Evolutionary conservation across 148 eudicot species (phyloP), one percentile per base, ranked within the genome.

Genomic region (Chenopodium berlandieri): DNA sequence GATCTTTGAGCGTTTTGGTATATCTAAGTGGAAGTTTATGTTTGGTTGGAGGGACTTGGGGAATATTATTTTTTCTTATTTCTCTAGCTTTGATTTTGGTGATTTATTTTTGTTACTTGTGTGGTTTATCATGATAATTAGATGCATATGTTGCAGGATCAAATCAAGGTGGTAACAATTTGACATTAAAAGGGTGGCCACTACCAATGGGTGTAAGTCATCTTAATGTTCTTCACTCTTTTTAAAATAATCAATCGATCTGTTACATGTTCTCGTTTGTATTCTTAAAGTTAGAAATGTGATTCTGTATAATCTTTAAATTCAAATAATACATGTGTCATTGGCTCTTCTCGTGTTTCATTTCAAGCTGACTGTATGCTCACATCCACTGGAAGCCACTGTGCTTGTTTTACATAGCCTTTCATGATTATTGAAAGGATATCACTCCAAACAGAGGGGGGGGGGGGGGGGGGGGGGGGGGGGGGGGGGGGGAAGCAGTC

Each of bases 161-260:
- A 79, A 92, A 86, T 85, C 97, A 87, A 84, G 91, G 88, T 84
- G 89, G 89, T 34, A 92, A 88, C 89, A 91, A 81, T 80, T 86
- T 92, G 91, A 88, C 94, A n/a, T 75, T 92, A 72, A 90, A 90
- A 87, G 97, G 94, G 73, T 91, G 92, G 94, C 97, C 97, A 32
- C 81, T 92, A 76, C 89, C 94, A 32, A 40, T 40, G 44, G 44
- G 44, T 5, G 97, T 92, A 85, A 88, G 93, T 83, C 76, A 48
- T 9, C 52, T 76, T 78, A 6, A 19, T 16, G 54, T 44, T 71
- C 72, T 65, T 76, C 25, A 9, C 19, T 58, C 31, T 71, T 22
- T 78, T 65, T 47, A 71, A 8, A 32, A 27, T 71, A 16, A 22
- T 63, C 34, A 30, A 40, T 64, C 48, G 17, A 32, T 64, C 22